Conservation (phyloP, 2,329 filamentous ascomycete genomes). For the Talaromyces sp. region DNA sequence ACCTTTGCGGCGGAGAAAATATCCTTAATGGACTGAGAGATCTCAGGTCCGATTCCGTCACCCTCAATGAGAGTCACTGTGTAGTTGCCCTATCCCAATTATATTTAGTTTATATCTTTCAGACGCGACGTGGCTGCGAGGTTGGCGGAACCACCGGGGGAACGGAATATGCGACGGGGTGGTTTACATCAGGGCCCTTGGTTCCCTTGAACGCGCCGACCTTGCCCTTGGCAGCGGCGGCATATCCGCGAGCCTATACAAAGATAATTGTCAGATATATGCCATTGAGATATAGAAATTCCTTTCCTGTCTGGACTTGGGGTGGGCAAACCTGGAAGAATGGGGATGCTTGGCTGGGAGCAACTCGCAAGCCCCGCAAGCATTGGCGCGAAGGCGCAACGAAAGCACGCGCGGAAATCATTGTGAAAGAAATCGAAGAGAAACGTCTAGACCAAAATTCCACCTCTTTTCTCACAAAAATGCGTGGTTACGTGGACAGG, state of each 20-base stretch:
- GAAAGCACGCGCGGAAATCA: slow-evolving; percentile 78
- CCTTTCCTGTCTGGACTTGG: background rate
- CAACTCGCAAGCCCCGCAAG: slow-evolving; percentile 59
- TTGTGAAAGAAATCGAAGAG: slow-evolving; percentile 45
- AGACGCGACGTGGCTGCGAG: background rate
- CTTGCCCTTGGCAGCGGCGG: slow-evolving; percentile 52
- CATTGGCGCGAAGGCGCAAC: slow-evolving; percentile 73
- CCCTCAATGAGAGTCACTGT: slow-evolving; percentile 96
- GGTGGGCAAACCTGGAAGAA: slow-evolving; percentile 53
- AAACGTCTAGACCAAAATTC: slow-evolving; percentile 2
- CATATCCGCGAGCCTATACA: slow-evolving; percentile 57
- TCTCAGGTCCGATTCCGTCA: slow-evolving; percentile 97
- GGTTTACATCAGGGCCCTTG: slow-evolving; percentile 78
- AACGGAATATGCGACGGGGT: slow-evolving; percentile 15
- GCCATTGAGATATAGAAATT: slow-evolving; percentile 9
- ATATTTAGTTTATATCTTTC: background rate
- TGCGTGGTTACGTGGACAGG: background rate
- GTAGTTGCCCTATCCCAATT: slow-evolving; percentile 70
- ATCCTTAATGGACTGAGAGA: slow-evolving; percentile 95
- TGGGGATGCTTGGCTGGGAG: slow-evolving; percentile 44
- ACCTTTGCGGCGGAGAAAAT: slow-evolving; percentile 96
- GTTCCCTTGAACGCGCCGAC: slow-evolving; percentile 92
- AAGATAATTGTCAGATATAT: slow-evolving; percentile 15
- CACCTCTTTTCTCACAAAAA: slow-evolving; percentile 1
- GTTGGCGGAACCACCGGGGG: slow-evolving; percentile 4